Conservation (phyloP, 352 stramenopile species). For the Globisporangium cederbergense region DNA sequence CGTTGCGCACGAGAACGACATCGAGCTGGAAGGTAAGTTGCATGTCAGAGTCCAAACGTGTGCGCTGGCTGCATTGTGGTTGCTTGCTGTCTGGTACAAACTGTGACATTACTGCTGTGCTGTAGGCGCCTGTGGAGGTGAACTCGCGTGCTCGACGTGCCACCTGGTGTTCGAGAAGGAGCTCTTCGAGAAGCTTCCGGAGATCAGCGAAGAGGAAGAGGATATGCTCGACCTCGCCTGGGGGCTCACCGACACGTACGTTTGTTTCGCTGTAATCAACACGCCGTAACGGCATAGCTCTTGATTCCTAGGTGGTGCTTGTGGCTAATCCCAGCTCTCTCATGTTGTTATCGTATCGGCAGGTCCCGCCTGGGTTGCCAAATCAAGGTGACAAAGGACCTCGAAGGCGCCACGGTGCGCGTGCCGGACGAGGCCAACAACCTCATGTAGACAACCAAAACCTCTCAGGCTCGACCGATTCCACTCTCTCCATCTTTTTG, state of each 20-base stretch:
- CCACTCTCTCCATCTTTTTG: background rate
- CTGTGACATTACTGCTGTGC: background rate
- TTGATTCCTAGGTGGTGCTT: background rate
- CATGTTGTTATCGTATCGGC: background rate
- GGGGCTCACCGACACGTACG: conserved; percentile 91
- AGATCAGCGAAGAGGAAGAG: conserved; percentile 92
- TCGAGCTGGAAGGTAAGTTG: conserved; percentile 83
- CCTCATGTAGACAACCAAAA: conserved; percentile 69
- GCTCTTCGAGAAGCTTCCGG: conserved; percentile 84
- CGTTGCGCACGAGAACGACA: conserved; percentile 91
- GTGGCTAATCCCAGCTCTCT: background rate
- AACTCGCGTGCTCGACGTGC: conserved; percentile 93
- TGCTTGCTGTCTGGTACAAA: conserved; percentile 1
- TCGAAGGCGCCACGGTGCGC: conserved; percentile 84
- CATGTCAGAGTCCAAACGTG: too few species aligned
- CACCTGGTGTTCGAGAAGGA: conserved; percentile 91
- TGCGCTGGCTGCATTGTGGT: background rate
- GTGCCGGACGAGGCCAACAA: conserved; percentile 88
- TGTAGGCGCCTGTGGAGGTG: conserved; percentile 86
- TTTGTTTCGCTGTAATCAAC: too few species aligned
- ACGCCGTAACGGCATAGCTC: too few species aligned
- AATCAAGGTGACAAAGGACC: conserved; percentile 84
- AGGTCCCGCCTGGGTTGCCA: conserved; percentile 88
- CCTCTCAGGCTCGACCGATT: background rate
- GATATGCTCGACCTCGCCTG: conserved; percentile 95